These are phyloP conservation scores for Graphilbum fragrans DNA, from an alignment of 2,329 filamentous ascomycete genomes.

Conservation along the genomic window DNA sequence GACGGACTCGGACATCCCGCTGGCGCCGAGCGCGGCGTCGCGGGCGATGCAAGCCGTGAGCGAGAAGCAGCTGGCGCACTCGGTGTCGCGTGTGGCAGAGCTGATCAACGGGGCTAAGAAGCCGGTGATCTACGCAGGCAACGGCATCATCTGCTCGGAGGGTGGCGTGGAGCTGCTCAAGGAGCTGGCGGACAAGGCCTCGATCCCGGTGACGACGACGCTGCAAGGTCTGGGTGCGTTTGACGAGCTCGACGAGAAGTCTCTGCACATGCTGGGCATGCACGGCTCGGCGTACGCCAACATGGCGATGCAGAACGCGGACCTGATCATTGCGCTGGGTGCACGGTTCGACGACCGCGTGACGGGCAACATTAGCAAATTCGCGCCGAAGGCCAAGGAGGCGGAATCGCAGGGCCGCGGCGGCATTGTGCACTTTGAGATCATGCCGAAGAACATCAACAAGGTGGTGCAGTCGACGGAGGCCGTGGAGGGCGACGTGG, in stretches of 20 bases:
- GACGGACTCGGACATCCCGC: slow-evolving; percentile 57
- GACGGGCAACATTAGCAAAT: slow-evolving; percentile 68
- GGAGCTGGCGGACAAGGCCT: slow-evolving; percentile 79
- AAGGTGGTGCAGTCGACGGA: slow-evolving; percentile 96
- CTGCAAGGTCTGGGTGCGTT: slow-evolving; percentile 87
- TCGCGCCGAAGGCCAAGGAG: slow-evolving; percentile 76
- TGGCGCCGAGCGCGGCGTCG: slow-evolving; percentile 76
- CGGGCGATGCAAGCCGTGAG: slow-evolving; percentile 65
- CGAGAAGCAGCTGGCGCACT: slow-evolving; percentile 58
- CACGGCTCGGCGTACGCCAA: slow-evolving; percentile 96
- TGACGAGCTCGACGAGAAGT: slow-evolving; percentile 87
- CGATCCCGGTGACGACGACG: slow-evolving; percentile 90
- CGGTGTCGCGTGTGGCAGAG: slow-evolving; percentile 65
- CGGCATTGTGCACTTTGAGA: slow-evolving; percentile 94
- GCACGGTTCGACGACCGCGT: slow-evolving; percentile 95
- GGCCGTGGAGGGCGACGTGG: slow-evolving; percentile 87
- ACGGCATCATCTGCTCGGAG: slow-evolving; percentile 71
- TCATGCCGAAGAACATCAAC: slow-evolving; percentile 99
- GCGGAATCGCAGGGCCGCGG: slow-evolving; percentile 78
- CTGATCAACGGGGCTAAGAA: slow-evolving; percentile 86
- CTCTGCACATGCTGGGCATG: slow-evolving; percentile 97
- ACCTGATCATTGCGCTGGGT: slow-evolving; percentile 89
- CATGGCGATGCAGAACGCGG: slow-evolving; percentile 94
- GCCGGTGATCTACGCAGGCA: slow-evolving; percentile 88
- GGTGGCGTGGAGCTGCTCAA: slow-evolving; percentile 71